phyloP scores from a whole-genome alignment of 73 alveolate species.

The Tetrahymena thermophila region DNA sequence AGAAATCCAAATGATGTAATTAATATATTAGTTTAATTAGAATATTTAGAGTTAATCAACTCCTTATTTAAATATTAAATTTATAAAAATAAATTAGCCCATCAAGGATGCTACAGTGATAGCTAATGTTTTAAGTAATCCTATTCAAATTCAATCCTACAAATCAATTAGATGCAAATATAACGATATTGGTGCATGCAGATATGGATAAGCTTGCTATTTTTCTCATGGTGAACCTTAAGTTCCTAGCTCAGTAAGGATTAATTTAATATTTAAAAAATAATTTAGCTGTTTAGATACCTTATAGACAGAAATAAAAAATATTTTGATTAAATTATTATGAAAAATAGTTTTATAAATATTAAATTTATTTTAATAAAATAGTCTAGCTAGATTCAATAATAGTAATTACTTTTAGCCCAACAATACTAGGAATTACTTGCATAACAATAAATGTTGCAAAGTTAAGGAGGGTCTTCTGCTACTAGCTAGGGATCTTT shows the following conservation, averaged over 20 bases:
- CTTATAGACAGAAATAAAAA: not conserved
- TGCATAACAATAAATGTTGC: not conserved
- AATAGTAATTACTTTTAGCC: not conserved
- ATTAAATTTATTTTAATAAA: not conserved
- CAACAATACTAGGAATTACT: not conserved
- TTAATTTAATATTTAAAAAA: not conserved
- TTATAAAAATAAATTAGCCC: not conserved
- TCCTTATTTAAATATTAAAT: not conserved
- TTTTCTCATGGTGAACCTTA: not conserved
- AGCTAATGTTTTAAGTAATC: not conserved
- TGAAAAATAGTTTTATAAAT: not conserved
- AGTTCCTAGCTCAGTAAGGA: not conserved
- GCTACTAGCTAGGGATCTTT: not conserved
- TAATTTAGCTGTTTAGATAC: not conserved
- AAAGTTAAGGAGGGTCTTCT: not conserved
- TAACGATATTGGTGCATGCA: not conserved
- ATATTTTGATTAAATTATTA: not conserved
- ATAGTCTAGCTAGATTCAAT: not conserved
- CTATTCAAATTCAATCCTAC: not conserved
- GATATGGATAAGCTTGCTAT: not conserved
- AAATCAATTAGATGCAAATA: not conserved
- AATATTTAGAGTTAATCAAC: not conserved
- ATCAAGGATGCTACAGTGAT: not conserved
- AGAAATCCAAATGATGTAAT: not conserved
- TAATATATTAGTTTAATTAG: not conserved